phyloP scores from a whole-genome alignment of 352 stramenopile species.

The Phytophthora chlamydospora region DNA sequence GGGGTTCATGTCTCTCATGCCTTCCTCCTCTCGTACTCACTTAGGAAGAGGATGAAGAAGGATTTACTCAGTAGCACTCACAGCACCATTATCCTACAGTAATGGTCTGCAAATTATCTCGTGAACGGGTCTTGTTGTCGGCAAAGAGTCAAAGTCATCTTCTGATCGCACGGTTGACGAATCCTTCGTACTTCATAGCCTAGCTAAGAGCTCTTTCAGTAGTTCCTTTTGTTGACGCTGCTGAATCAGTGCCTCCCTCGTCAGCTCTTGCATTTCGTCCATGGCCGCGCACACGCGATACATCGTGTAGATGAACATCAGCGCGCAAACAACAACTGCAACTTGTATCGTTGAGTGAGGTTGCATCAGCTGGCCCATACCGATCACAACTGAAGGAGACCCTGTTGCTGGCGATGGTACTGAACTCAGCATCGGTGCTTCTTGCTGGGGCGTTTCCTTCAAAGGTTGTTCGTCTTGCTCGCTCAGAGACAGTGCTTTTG shows the following conservation, averaged over 20 bases:
- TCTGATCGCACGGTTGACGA: neutral
- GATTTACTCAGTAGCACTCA: conserved; percentile 20
- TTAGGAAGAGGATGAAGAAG: conserved; percentile 51
- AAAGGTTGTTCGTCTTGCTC: conserved; percentile 5
- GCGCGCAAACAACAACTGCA: conserved; percentile 51
- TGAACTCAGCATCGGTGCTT: neutral
- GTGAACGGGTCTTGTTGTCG: neutral
- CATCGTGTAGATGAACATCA: conserved; percentile 80
- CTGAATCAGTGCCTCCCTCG: conserved; percentile 58
- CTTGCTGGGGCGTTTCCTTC: conserved; percentile 1
- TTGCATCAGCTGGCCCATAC: conserved; percentile 1
- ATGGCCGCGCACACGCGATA: conserved; percentile 59
- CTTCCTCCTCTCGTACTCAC: neutral
- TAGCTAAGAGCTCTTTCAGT: conserved; percentile 61
- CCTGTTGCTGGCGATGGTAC: neutral
- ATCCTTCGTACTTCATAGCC: conserved; percentile 32
- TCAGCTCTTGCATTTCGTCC: conserved; percentile 67
- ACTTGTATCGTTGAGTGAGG: conserved; percentile 44
- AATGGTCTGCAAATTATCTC: too few relatives aligned
- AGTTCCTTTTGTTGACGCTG: conserved; percentile 72
- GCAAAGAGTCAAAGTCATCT: neutral
- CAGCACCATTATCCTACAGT: too few relatives aligned
- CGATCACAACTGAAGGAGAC: neutral
- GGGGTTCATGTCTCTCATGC: too few relatives aligned
- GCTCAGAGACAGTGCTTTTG: neutral